Evolutionary conservation across 768 basidiomycete species (phyloP).

Genomic region (Auricularia sp.): DNA sequence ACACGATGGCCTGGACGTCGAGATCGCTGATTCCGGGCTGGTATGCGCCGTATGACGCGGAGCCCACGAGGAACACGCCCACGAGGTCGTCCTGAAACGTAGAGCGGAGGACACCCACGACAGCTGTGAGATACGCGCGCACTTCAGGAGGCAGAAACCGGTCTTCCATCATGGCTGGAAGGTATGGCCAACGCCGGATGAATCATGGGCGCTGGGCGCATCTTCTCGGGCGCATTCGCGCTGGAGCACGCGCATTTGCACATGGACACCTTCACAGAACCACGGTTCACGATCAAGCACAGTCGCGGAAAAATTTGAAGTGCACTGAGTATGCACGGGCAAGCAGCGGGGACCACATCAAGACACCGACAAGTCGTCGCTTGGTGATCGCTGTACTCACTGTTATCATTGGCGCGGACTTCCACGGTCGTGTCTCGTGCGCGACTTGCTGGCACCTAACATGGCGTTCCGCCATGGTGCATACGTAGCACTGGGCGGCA

Average conservation of each 20-base stretch:
- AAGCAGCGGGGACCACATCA: too few species aligned
- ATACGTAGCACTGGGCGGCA: slow-evolving; percentile 15
- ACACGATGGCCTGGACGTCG: not conserved
- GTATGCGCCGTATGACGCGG: not conserved
- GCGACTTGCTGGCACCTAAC: slow-evolving; percentile 27
- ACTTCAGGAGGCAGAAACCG: not conserved
- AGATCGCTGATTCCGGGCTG: not conserved
- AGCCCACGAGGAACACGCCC: not conserved
- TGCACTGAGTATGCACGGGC: too few species aligned
- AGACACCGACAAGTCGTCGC: too few species aligned
- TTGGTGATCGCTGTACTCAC: too few species aligned
- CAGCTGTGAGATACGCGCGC: not conserved
- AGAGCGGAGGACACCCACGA: not conserved
- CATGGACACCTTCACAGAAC: too few species aligned
- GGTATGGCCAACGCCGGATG: not conserved
- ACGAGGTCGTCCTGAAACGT: not conserved
- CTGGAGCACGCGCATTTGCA: too few species aligned
- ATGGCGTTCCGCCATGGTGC: slow-evolving; percentile 29
- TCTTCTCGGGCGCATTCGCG: not conserved
- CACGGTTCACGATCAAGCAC: too few species aligned
- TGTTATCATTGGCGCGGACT: too few species aligned
- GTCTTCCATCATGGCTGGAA: not conserved
- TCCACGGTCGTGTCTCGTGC: slow-evolving; percentile 25
- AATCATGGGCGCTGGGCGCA: not conserved
- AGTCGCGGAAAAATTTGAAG: too few species aligned